Evolutionary conservation across 495 filamentous ascomycete genomes (phyloP), one percentile per base, ranked within the genome.

Genomic region (Aspergillus homomorphus): DNA sequence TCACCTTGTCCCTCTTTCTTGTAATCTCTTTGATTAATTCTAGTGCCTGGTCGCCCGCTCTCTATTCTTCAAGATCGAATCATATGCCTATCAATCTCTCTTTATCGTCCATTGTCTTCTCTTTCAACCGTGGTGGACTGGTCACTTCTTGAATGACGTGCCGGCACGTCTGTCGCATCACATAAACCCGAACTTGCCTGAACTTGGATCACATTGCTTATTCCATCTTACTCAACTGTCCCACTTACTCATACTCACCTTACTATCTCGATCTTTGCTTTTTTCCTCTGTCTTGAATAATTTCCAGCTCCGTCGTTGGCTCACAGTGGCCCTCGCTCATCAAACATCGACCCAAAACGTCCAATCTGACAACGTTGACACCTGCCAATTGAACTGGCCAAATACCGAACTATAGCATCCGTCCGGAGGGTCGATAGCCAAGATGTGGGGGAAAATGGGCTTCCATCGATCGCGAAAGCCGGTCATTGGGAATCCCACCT

Each of bases 391-490:
- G 14, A 33, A 50, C 2, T 18, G 1, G 1, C 19, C n/a, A 3
- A 44, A 4, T 38, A 7, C 46, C 24, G 14, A 48, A 9, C 24
- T 42, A 30, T 22, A 19, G 44, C 23, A 22, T 41, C 23, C 22
- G 19, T 28, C 7, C 23, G 23, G 46, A 38, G 33, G 53, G 46
- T 46, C 38, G 33, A 50, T 38, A 61, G 30, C 54, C 65, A 69
- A 55, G 1, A 81, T 82, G 79, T 82, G 76, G 76, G 69, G 70
- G 46, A 79, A 76, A 56, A 58, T 69, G 42, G 64, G 66, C 0
- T 70, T 77, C 51, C 68, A 69, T 53, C 73, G 76, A 58, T 69
- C 75, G 33, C 73, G 71, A 58, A 79, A 76, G 54, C 71, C 69
- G 45, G 52, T 66, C 43, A 77, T 79, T 54, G 75, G 72, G 54